Evolutionary conservation across 768 basidiomycete species (phyloP), one percentile per base, ranked within the genome.

Genomic region (Phylloporus sp.): DNA sequence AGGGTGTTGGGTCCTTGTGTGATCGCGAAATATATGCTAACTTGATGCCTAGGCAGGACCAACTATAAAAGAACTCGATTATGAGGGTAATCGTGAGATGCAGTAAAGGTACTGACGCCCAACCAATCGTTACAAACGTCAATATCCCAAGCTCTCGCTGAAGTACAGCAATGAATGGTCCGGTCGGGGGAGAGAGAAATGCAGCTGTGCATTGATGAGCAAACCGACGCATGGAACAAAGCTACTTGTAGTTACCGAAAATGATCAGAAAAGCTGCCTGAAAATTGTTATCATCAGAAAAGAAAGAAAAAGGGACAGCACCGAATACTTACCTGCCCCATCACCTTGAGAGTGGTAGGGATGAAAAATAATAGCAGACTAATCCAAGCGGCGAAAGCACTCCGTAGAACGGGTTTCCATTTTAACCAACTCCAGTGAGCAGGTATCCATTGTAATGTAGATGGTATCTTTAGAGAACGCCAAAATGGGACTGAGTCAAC

Each of bases 201-300:
- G 81, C 71, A 3, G 80, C 86, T 86, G 48, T 12, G 49, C 1
- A 16, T 46, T 2, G 16, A 47, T 43, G 9, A 40, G 58, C 43
- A 46, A 35, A 31, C 20, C 26, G 18, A 49, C 48, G 23, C 4
- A 5, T 16, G 2, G 5, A 6, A 35, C 16, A n/a, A 1, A 45
- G 27, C 4, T 12, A n/a, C n/a, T 13, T 3, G n/a, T 15, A 10
- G 35, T 60, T 47, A 84, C 85, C 79, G 4, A 88, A 76, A 4
- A 87, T 67, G 41, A 88, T 78, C 9, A 88, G 57, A 59, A 86
- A 88, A 45, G 77, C 73, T 6, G 84, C 82, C 86, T 86, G 40
- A 4, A 47, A 23, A 47, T 20, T 56, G n/a, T 22, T 44, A 26
- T 10, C 53, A 49, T 41, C 20, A 2, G 45, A 27, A 3, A 12